Base-by-base conservation (phyloP, 2,329 filamentous ascomycete species). In the Fonsecaea pedrosoi region DNA sequence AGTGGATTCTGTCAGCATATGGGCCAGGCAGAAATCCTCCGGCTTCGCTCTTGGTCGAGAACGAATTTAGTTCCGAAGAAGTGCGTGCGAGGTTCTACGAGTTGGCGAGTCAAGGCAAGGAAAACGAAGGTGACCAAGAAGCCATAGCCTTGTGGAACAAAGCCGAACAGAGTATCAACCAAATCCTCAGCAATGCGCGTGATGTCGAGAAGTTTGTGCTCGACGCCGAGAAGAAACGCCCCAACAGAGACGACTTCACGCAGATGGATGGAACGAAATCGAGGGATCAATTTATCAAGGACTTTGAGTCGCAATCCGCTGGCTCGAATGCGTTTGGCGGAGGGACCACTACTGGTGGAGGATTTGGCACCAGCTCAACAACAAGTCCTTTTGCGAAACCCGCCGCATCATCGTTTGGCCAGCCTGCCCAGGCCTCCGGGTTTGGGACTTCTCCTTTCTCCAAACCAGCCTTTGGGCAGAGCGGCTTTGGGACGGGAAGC, bases 51-150 rank as follows among this genome's bases (percentile, higher is more conserved):
- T 94, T 97, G 74, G 92, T 92, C 60, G 93, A 92, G 1, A 86
- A 93, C 18, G 94, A 98, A 77, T 90, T 93, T 77, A 96, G 92
- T 74, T 90, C 91, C 48, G 94, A 98, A 77, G 94, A 98, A 78
- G 86, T 96, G 76, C 86, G 93, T 58, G 76, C 94, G 34, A 80
- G 82, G 25, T 89, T 92, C 75, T 94, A 94, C 74, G 82, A 88
- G 60, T 86, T 86, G 1, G 81, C 83, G 48, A 84, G 86, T 8
- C 75, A 84, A 7, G 90, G 91, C 1, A 78, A 83, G 59, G 77
- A 84, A 63, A 66, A 57, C 35, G 78, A 80, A 70, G 85, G 84
- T 34, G 80, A 87, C 21, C 79, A 82, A 73, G 82, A 82, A 74
- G 82, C 81, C 15, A 77, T 80, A 75, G 81, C 80, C 13, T 80